Percentiles rank a stretch among this genome's conserved stretches.
phyloP scores from a whole-genome alignment of 2,329 filamentous ascomycete species.

The Fusarium avenaceum region DNA sequence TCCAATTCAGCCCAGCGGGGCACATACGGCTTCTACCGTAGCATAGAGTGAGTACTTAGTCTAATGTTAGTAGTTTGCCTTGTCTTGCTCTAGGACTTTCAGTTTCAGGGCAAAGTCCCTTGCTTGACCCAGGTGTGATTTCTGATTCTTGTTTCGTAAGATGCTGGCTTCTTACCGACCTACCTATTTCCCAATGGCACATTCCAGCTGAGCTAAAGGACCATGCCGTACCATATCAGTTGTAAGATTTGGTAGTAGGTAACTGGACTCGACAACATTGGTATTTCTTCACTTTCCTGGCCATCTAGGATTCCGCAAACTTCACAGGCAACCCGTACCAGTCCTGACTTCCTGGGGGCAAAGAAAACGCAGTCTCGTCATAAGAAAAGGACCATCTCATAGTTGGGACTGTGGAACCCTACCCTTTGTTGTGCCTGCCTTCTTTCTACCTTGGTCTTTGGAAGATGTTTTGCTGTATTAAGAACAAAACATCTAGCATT shows the following conservation, averaged over 20 bases:
- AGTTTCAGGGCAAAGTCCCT: background rate
- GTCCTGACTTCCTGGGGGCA: background rate
- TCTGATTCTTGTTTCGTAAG: background rate
- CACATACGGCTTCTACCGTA: background rate
- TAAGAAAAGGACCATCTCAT: background rate
- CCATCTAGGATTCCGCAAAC: background rate
- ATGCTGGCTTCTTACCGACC: background rate
- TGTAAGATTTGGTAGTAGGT: conserved; percentile 1
- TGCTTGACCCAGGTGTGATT: background rate
- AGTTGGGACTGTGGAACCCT: background rate
- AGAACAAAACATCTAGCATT: conserved; percentile 43
- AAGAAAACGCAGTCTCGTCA: background rate
- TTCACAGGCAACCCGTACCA: background rate
- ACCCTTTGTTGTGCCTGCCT: background rate
- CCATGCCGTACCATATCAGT: background rate
- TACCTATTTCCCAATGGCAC: background rate
- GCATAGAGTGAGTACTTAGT: no score
- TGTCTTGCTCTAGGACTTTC: background rate
- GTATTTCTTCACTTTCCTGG: background rate
- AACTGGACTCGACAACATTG: background rate
- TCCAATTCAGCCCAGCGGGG: conserved; percentile 8
- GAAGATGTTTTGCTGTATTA: conserved; percentile 48
- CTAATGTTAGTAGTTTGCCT: no score
- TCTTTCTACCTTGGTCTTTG: background rate
- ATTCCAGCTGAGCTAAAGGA: background rate